Conservation (phyloP, 1,284 basidiomycete species). For the Microbotryum intermedium region DNA sequence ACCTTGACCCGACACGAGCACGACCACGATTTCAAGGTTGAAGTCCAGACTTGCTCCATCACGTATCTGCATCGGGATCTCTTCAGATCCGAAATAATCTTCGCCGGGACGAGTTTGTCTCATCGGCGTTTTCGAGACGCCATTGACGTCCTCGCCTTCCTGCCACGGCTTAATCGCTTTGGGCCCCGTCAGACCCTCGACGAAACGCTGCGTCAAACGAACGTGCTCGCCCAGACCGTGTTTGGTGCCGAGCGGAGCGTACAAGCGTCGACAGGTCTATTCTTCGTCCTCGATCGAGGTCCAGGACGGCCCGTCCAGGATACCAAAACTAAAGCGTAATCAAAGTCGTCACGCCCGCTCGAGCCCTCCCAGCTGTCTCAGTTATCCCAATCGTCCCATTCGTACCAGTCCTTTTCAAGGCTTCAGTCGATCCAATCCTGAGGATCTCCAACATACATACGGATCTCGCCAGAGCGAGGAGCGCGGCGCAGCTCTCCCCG, state of each 20-base stretch:
- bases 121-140: constrained; percentile 22
- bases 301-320: constrained; percentile 74
- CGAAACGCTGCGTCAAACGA: constrained; percentile 54
- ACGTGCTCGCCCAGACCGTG: constrained; percentile 74
- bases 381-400: too few relatives aligned
- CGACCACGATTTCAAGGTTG: constrained; percentile 58
- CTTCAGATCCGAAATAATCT: constrained; percentile 43
- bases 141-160: not conserved
- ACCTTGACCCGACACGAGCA: constrained; percentile 55
- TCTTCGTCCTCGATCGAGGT: constrained; percentile 19
- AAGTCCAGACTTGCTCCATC: constrained; percentile 65
- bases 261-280: constrained; percentile 58
- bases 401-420: too few relatives aligned
- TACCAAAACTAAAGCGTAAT: constrained; percentile 68
- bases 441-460: too few relatives aligned
- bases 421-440: too few relatives aligned
- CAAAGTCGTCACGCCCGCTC: constrained; percentile 57
- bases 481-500: too few relatives aligned
- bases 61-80: constrained; percentile 62
- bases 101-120: not conserved
- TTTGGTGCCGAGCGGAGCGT: constrained; percentile 68
- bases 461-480: too few relatives aligned
- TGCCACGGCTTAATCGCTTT: not conserved
- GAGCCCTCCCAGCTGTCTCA: too few relatives aligned
- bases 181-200: constrained; percentile 52